Base-by-base conservation (phyloP, 495 filamentous ascomycete genomes). In the Hypoxylon fuscum region DNA sequence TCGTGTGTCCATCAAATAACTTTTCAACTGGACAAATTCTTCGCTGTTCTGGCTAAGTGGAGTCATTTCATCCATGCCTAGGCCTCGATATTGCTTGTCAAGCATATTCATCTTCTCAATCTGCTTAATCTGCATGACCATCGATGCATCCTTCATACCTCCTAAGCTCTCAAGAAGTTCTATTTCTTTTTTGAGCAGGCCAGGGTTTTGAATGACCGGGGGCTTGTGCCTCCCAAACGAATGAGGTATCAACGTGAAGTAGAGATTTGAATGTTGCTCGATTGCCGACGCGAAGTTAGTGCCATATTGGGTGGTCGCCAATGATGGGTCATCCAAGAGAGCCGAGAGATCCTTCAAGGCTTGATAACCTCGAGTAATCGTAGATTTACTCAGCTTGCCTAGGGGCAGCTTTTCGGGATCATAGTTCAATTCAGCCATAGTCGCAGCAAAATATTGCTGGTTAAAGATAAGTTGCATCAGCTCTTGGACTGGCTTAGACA, bases 391-490 rank as follows among this genome's bases (percentile, higher is more conserved):
- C 15, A 96, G 82, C 62, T 95, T 93, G 10, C 92, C 92, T 12
- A 96, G 79, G 0, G 92, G 91, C 9, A 96, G 73, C 69, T 95
- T 95, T 41, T 85, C 75, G 0, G 83, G 83, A 62, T 96, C 89
- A 67, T 95, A 96, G 9, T 87, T 87, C 69, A 95, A 78, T 2
- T 82, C 79, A 1, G 77, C 73, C 85, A 96, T 86, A 2, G 85
- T 79, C 2, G 78, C 76, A n/a, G 80, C 70, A 71, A 92, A 88
- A 64, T 87, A 83, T 34, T 87, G 66, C 50, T 83, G 77, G 65
- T 95, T 93, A 81, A 96, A 96, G 56, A 96, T 94, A 53, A 96
- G 82, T 29, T 83, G 67, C 80, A 96, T 88, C 11, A 96, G 76
- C 5, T 81, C 71, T 59, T 92, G 88, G 4, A 90, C 70, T 0